Base-by-base conservation (phyloP, 2,329 filamentous ascomycete species). In the Hypocreales sp. region DNA sequence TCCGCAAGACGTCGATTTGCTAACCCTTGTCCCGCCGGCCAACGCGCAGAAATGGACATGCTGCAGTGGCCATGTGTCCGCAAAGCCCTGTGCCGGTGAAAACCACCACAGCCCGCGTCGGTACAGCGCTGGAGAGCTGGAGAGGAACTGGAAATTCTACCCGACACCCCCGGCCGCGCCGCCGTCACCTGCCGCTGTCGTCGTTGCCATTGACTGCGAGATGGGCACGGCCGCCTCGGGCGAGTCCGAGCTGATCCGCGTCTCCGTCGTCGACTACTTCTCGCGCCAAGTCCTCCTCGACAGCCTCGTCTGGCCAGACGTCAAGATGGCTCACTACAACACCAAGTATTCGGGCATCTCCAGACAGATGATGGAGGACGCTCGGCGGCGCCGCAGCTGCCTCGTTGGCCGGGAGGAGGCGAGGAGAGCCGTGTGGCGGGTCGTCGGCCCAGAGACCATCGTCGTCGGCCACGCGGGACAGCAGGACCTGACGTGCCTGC, bases 181-280 rank as follows among this genome's bases (percentile, higher is more conserved):
- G 3, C 20, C 22, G 4, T 15, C 19, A 6, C 23, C 15, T 11
- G 33, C 27, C 10, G 34, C 35, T 11, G 32, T 21, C 24, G 48
- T 40, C 3, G 54, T 70, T 4, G 61, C 56, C 0, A 44, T 72
- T 4, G 64, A 69, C 33, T 70, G 66, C 34, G 65, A 71, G 35
- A 69, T 70, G 62, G 64, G 65, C 11, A 54, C 48, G 0, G 46
- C 58, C 2, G 35, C 38, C 7, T 45, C 45, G 5, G 55, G 58
- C 6, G 61, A 69, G 8, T 42, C 46, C 0, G 64, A 69, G 33
- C 44, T 71, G 7, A 65, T 72, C 31, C 61, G 64, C 4, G 22
- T 72, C 2, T 60, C 58, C 0, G 39, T 58, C 2, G 39, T 71
- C 15, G 65, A 69, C 39, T 65, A 61, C 37, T 65, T 67, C 38